A percentile compares a stretch with the other conserved stretches of the same genome.
Evolutionary conservation across 805 yeast genomes (phyloP).

Genomic region (Wickerhamiella kurtzmanii): DNA sequence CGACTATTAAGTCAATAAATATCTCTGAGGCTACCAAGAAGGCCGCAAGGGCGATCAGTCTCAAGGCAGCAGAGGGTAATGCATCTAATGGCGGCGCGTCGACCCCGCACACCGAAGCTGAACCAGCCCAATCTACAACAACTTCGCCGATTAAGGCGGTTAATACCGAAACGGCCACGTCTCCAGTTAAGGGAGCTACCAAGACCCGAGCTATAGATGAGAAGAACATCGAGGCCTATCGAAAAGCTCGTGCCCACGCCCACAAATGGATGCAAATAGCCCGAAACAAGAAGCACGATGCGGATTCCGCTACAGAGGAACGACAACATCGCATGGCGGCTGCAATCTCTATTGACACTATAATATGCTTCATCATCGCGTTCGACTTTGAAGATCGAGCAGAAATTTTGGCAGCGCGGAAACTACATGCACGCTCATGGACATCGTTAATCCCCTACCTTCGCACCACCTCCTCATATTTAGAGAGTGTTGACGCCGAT

Average conservation of each 20-base stretch:
- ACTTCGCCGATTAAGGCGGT: conserved; percentile 4
- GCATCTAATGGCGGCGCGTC: not conserved
- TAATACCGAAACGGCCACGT: conserved; percentile 4
- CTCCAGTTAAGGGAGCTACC: not conserved
- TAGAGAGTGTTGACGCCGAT: conserved; percentile 17
- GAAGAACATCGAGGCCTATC: conserved; percentile 11
- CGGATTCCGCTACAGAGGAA: conserved; percentile 24
- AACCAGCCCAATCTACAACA: not conserved
- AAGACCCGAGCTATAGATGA: not conserved
- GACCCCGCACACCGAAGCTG: not conserved
- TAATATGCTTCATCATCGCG: conserved; percentile 28
- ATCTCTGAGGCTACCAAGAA: conserved; percentile 3
- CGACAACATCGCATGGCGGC: conserved; percentile 24
- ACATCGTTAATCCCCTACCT: conserved; percentile 26
- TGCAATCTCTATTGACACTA: conserved; percentile 28
- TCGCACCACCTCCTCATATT: conserved; percentile 19
- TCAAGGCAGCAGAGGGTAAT: not conserved
- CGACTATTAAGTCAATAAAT: not conserved
- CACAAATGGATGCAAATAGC: conserved; percentile 29
- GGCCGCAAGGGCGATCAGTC: no score
- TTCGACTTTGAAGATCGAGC: conserved; percentile 30
- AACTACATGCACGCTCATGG: conserved; percentile 27
- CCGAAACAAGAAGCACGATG: conserved; percentile 28
- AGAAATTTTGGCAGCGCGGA: conserved; percentile 19
- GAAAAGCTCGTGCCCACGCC: conserved; percentile 20